Conservation (phyloP, 108 stramenopile genomes). For the Skeletonema potamos region DNA sequence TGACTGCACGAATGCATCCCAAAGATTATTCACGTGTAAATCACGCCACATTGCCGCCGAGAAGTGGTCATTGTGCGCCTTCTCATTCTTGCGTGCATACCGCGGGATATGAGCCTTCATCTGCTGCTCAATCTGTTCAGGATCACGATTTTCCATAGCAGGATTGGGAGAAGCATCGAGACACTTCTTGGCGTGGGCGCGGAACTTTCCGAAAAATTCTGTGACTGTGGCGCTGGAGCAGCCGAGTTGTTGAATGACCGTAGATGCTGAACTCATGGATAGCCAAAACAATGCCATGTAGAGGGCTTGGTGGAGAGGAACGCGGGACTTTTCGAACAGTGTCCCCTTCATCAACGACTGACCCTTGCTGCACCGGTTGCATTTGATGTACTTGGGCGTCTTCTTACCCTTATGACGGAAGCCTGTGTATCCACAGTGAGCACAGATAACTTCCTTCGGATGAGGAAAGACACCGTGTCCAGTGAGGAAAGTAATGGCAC, state of each 20-base stretch:
- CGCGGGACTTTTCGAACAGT: constrained; percentile 1
- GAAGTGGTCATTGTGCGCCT: neutral
- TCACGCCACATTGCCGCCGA: neutral
- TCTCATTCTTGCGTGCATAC: neutral
- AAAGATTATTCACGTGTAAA: neutral
- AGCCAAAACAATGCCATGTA: constrained; percentile 10
- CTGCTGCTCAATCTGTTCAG: neutral
- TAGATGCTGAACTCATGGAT: neutral
- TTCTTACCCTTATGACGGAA: constrained; percentile 10
- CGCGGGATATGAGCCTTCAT: neutral
- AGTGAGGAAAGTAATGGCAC: constrained; percentile 1
- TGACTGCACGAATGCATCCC: neutral
- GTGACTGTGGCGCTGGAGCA: constrained; percentile 12
- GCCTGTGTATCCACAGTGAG: constrained; percentile 11
- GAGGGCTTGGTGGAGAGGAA: neutral
- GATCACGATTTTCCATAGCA: neutral
- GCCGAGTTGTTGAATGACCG: neutral
- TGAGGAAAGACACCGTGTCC: constrained; percentile 10
- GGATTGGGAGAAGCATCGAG: neutral
- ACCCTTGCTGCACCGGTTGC: constrained; percentile 12
- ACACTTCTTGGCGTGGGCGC: neutral
- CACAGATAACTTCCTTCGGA: constrained; percentile 10
- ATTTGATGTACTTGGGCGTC: constrained; percentile 10
- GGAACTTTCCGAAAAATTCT: neutral
- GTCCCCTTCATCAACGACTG: constrained; percentile 8